Conservation (phyloP, 768 basidiomycete species). For the Russula abietina region DNA sequence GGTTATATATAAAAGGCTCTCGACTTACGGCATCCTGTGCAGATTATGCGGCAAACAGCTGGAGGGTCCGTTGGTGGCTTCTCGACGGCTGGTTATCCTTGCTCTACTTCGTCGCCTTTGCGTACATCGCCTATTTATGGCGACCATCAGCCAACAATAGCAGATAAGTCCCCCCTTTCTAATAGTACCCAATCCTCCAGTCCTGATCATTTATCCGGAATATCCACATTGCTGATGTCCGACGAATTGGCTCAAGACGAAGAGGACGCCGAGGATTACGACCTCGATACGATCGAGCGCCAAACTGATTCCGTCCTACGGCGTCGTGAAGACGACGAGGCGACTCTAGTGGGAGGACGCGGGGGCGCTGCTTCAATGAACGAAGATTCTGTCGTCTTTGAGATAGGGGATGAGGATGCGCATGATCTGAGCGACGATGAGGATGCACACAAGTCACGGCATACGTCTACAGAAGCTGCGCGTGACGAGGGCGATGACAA, state of each 20-base stretch:
- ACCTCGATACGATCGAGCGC: slow-evolving; percentile 66
- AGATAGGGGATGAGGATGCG: slow-evolving; percentile 81
- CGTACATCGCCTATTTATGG: slow-evolving; percentile 84
- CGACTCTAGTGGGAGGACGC: slow-evolving; percentile 62
- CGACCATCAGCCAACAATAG: slow-evolving; percentile 85
- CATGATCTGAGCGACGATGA: slow-evolving; percentile 55
- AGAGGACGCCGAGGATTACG: slow-evolving; percentile 89
- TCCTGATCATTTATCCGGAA: slow-evolving; percentile 28
- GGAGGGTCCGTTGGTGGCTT: slow-evolving; percentile 91
- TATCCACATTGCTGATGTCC: slow-evolving; percentile 82
- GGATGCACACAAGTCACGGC: slow-evolving; percentile 36
- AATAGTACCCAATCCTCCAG: slow-evolving; percentile 10
- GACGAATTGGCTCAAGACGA: slow-evolving; percentile 95
- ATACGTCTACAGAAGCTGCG: slow-evolving; percentile 46
- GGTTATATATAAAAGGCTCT: no score
- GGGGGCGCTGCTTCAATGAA: slow-evolving; percentile 45
- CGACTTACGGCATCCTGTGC: background rate
- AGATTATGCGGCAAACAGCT: slow-evolving; percentile 91
- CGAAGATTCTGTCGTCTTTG: slow-evolving; percentile 78
- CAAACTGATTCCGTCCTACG: slow-evolving; percentile 39
- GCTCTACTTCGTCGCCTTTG: slow-evolving; percentile 79
- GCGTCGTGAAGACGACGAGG: slow-evolving; percentile 53
- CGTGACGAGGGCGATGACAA: slow-evolving; percentile 43
- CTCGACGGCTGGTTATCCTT: slow-evolving; percentile 92
- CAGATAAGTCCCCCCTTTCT: slow-evolving; percentile 50